These are phyloP conservation scores for Pythium biforme DNA, from an alignment of 352 stramenopile species.

Conservation along the genomic window DNA sequence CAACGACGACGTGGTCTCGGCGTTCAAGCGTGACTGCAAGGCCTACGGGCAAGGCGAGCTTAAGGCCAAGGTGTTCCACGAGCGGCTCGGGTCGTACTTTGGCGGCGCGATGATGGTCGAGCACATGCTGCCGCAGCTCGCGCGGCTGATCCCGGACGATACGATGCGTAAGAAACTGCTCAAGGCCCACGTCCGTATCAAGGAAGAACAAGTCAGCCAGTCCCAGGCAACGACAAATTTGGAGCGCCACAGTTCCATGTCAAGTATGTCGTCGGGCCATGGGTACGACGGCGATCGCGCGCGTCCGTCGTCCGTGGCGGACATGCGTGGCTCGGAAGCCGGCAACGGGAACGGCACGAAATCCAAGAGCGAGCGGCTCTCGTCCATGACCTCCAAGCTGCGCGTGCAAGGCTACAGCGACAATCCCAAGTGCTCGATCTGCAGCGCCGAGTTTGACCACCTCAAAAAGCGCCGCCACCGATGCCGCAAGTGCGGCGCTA, in stretches of 20 bases:
- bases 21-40: slow-evolving; percentile 84
- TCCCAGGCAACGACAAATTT: neutral
- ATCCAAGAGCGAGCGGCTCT: slow-evolving; percentile 13
- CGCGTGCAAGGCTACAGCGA: slow-evolving; percentile 47
- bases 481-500: slow-evolving; percentile 73
- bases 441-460: slow-evolving; percentile 70
- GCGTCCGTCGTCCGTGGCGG: slow-evolving; percentile 39
- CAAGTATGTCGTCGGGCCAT: slow-evolving; percentile 11
- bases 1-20: slow-evolving; percentile 65
- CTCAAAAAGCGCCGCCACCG: slow-evolving; percentile 67
- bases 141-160: slow-evolving; percentile 74
- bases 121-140: slow-evolving; percentile 77
- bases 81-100: slow-evolving; percentile 61
- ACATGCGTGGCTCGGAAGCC: slow-evolving; percentile 18
- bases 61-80: slow-evolving; percentile 59
- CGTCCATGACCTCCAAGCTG: slow-evolving; percentile 29
- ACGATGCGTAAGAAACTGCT: slow-evolving; percentile 73
- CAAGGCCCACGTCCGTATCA: slow-evolving; percentile 46
- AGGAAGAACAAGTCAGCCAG: slow-evolving; percentile 11
- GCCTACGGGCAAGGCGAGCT: slow-evolving; percentile 63
- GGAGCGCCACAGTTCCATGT: slow-evolving; percentile 21
- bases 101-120: slow-evolving; percentile 74
- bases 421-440: slow-evolving; percentile 72
- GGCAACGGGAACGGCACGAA: too few relatives aligned
- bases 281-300: slow-evolving; percentile 12